Percentiles rank a stretch among this genome's conserved stretches.
phyloP scores from a whole-genome alignment of 2,329 filamentous ascomycete genomes.

The Geosmithia putterillii region DNA sequence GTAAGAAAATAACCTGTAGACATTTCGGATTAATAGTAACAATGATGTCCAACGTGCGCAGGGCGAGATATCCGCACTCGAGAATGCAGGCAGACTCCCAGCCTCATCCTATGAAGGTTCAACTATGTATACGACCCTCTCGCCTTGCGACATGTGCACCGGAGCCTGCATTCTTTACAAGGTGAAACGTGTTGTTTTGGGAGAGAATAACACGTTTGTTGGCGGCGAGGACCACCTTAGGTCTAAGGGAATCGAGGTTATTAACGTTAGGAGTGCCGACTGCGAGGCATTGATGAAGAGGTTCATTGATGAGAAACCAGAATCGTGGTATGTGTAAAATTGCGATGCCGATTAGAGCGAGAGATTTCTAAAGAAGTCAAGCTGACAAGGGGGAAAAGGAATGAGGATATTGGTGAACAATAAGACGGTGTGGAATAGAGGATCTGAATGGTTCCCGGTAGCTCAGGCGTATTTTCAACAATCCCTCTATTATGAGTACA shows the following conservation, averaged over 20 bases:
- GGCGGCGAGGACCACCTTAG: constrained; percentile 62
- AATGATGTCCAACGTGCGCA: constrained; percentile 15
- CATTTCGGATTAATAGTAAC: too few relatives aligned
- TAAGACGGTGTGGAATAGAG: too few relatives aligned
- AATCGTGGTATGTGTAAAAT: constrained; percentile 46
- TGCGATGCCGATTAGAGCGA: neutral
- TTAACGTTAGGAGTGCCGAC: constrained; percentile 54
- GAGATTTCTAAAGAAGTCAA: neutral
- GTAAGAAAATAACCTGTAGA: neutral
- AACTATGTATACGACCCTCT: constrained; percentile 77
- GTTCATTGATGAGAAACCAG: constrained; percentile 62
- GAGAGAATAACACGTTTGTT: constrained; percentile 64
- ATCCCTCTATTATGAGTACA: too few relatives aligned
- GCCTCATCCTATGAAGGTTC: constrained; percentile 51
- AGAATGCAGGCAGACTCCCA: constrained; percentile 60
- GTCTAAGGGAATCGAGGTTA: constrained; percentile 56
- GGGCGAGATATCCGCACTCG: constrained; percentile 67
- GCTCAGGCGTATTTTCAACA: too few relatives aligned
- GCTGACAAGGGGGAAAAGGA: neutral
- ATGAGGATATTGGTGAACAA: neutral
- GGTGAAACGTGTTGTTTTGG: constrained; percentile 61
- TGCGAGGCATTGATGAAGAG: constrained; percentile 57
- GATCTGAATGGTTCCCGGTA: too few relatives aligned
- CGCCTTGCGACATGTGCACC: constrained; percentile 73
- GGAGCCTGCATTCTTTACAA: constrained; percentile 69